These are phyloP conservation scores for Rhododendron mucronatum DNA, from an alignment of 148 eudicot species.

Conservation along the genomic window DNA sequence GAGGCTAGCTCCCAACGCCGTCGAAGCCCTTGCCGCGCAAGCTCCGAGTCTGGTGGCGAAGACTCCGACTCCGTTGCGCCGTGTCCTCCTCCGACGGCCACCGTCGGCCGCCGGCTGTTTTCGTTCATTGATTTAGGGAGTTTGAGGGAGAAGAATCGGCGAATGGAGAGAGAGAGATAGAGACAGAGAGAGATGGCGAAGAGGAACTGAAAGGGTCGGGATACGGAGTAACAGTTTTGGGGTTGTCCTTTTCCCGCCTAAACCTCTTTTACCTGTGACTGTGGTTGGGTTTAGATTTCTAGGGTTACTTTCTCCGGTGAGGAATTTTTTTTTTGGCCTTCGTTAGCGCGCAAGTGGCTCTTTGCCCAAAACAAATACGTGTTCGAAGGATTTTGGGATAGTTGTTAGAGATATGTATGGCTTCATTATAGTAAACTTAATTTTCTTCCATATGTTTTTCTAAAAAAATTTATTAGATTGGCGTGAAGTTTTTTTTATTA, in stretches of 20 bases:
- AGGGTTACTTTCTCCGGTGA: constrained; percentile 2
- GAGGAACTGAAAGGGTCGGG: background rate
- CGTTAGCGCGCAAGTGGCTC: background rate
- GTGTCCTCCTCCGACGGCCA: constrained; percentile 13
- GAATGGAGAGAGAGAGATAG: background rate
- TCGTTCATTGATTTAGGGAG: constrained; percentile 17
- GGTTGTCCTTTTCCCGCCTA: constrained; percentile 13
- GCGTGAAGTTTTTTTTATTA: too few species aligned
- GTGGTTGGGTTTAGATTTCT: background rate
- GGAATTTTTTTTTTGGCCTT: background rate
- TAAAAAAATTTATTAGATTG: too few species aligned
- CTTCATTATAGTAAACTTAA: too few species aligned
- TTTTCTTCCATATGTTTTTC: too few species aligned
- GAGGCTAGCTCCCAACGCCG: constrained; percentile 77
- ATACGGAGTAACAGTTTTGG: constrained; percentile 5
- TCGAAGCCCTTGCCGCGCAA: constrained; percentile 39
- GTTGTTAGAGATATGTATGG: too few species aligned
- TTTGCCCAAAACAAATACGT: background rate
- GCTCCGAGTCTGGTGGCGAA: constrained; percentile 16
- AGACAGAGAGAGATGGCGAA: background rate
- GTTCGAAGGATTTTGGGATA: too few species aligned
- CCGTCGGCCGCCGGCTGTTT: constrained; percentile 7
- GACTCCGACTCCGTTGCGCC: background rate
- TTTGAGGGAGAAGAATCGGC: background rate
- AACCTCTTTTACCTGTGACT: background rate